phyloP scores from a whole-genome alignment of 768 basidiomycete species.

The Hydnum rufescens region DNA sequence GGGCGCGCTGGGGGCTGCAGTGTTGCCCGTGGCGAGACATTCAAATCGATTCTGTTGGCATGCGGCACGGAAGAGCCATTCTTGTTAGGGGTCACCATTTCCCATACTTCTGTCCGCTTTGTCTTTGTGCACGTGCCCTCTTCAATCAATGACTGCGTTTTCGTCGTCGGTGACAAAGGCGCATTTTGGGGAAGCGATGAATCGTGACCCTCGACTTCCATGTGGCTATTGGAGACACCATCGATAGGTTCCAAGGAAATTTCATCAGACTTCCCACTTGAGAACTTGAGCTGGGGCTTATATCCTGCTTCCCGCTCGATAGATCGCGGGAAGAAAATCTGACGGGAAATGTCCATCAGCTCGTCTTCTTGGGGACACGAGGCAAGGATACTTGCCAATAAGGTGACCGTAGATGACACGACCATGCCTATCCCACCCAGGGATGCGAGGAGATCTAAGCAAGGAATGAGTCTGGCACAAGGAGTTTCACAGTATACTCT shows the following conservation, averaged over 20 bases:
- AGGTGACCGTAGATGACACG: conserved; percentile 53
- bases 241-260: not conserved
- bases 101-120: not conserved
- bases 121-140: not conserved
- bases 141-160: not conserved
- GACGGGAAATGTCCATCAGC: not conserved
- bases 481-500: not conserved
- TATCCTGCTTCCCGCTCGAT: conserved; percentile 31
- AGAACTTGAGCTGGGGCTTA: not conserved
- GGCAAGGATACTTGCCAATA: conserved; percentile 20
- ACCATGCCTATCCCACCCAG: conserved; percentile 37
- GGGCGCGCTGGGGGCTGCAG: not conserved
- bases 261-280: not conserved
- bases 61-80: no score
- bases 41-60: no score
- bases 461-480: not conserved
- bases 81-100: conserved; percentile 2
- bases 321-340: conserved; percentile 67
- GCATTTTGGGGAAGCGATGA: not conserved
- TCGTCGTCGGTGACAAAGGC: not conserved
- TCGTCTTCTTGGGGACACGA: not conserved
- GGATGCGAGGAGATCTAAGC: conserved; percentile 35
- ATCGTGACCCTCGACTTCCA: not conserved
- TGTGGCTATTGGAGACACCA: not conserved
- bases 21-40: not conserved